A percentile compares a stretch with the other conserved stretches of the same genome.
Evolutionary conservation across 352 stramenopile species (phyloP).

Genomic region (Pythium insidiosum): DNA sequence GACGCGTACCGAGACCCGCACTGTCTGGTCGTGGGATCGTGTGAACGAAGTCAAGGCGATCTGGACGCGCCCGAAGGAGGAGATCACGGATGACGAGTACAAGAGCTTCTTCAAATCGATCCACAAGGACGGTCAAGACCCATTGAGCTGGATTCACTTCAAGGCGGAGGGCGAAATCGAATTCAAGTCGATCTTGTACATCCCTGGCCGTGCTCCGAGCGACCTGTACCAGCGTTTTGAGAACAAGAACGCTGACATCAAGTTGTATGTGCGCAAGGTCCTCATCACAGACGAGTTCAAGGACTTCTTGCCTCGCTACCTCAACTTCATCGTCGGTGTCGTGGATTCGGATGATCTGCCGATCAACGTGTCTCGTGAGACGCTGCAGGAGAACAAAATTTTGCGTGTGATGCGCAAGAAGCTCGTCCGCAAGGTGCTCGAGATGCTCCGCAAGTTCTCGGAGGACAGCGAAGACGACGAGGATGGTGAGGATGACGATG

Average conservation of each 20-base stretch:
- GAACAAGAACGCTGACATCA: slow-evolving; percentile 89
- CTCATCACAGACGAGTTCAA: slow-evolving; percentile 98
- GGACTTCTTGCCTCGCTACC: slow-evolving; percentile 96
- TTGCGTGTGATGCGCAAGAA: slow-evolving; percentile 99
- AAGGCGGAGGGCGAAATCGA: slow-evolving; percentile 99
- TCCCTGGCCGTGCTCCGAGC: slow-evolving; percentile 84
- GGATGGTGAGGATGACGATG: slow-evolving; percentile 41
- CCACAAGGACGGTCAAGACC: slow-evolving; percentile 86
- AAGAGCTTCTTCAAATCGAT: slow-evolving; percentile 97
- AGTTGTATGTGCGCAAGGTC: slow-evolving; percentile 99
- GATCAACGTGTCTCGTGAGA: slow-evolving; percentile 99
- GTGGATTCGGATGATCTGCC: slow-evolving; percentile 99
- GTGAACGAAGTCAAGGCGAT: slow-evolving; percentile 98
- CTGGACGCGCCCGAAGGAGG: slow-evolving; percentile 95
- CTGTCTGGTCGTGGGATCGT: slow-evolving; percentile 93
- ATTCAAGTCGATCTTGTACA: slow-evolving; percentile 99
- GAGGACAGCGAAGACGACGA: slow-evolving; percentile 84
- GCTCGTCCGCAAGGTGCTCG: slow-evolving; percentile 98
- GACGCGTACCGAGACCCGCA: slow-evolving; percentile 87
- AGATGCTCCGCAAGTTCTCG: slow-evolving; percentile 96
- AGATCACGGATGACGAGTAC: slow-evolving; percentile 98
- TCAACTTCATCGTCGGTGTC: slow-evolving; percentile 99
- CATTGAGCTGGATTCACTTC: slow-evolving; percentile 98
- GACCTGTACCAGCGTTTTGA: slow-evolving; percentile 91
- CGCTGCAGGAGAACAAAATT: slow-evolving; percentile 99